Evolutionary conservation across 495 filamentous ascomycete species (phyloP).

Genomic region (Trichoderma erinaceum): DNA sequence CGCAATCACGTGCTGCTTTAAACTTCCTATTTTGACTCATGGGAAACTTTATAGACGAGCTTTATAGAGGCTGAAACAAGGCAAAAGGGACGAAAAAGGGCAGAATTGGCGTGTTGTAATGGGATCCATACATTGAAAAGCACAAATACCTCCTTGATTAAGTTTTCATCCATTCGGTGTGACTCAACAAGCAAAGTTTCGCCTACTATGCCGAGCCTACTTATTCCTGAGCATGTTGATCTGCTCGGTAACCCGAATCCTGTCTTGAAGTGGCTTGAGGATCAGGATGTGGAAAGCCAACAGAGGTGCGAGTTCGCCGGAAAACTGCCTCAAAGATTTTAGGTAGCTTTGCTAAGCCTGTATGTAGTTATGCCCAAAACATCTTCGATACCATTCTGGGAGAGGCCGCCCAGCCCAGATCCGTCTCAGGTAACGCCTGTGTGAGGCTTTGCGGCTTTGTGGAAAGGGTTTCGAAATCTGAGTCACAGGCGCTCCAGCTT

Average conservation of each 20-base stretch:
- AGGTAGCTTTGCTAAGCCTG: background rate
- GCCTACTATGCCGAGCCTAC: background rate
- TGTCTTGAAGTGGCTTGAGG: constrained; percentile 12
- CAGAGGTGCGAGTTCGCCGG: constrained; percentile 11
- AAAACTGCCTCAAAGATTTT: background rate
- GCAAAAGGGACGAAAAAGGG: background rate
- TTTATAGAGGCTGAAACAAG: background rate
- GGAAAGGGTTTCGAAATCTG: constrained; percentile 46
- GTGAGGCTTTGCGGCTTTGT: constrained; percentile 49
- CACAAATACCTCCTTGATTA: too few species aligned
- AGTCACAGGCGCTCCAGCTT: constrained; percentile 29
- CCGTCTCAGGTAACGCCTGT: constrained; percentile 40
- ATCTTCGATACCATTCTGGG: constrained; percentile 36
- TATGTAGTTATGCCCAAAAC: constrained; percentile 21
- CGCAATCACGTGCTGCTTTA: background rate
- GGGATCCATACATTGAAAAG: background rate
- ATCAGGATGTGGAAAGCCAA: background rate
- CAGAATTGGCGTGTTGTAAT: background rate
- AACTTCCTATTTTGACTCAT: background rate
- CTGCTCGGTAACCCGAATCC: constrained; percentile 2
- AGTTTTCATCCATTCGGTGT: background rate
- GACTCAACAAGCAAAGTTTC: background rate
- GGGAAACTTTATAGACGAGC: background rate
- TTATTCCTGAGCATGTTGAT: constrained; percentile 10
- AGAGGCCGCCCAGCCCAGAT: constrained; percentile 40